These are phyloP conservation scores for Penicillium salamii DNA, from an alignment of 495 filamentous ascomycete species.

Conservation along the genomic window DNA sequence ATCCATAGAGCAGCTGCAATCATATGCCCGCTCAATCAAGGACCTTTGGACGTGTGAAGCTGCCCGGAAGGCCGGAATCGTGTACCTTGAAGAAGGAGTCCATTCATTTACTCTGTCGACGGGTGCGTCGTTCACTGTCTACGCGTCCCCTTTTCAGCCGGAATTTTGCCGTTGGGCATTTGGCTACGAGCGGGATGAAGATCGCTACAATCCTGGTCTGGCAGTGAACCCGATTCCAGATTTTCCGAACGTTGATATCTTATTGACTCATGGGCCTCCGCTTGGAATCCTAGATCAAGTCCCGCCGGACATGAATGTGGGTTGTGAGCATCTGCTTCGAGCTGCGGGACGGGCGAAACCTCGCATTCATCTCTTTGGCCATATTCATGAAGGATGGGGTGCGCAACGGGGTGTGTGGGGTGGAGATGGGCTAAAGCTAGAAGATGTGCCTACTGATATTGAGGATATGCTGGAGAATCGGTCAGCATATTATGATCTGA, in stretches of 20 bases:
- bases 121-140: slow-evolving; percentile 60
- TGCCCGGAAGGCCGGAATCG: slow-evolving; percentile 51
- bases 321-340: slow-evolving; percentile 44
- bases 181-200: slow-evolving; percentile 50
- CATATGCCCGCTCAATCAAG: slow-evolving; percentile 28
- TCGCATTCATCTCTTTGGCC: slow-evolving; percentile 57
- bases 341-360: slow-evolving; percentile 47
- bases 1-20: slow-evolving; percentile 9
- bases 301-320: slow-evolving; percentile 31
- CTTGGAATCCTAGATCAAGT: slow-evolving; percentile 53
- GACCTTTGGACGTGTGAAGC: slow-evolving; percentile 46
- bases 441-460: slow-evolving; percentile 31
- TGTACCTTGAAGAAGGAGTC: slow-evolving; percentile 65
- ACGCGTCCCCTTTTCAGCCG: slow-evolving; percentile 68
- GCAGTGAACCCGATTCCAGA: slow-evolving; percentile 47
- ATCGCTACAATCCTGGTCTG: slow-evolving; percentile 49
- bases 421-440: slow-evolving; percentile 16
- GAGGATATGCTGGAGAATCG: slow-evolving; percentile 40
- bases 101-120: slow-evolving; percentile 53
- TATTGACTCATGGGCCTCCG: slow-evolving; percentile 76
- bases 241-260: slow-evolving; percentile 55
- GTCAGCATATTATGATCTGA: slow-evolving; percentile 46
- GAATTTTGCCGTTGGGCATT: slow-evolving; percentile 62
- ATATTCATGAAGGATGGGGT: slow-evolving; percentile 73
- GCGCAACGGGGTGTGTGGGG: slow-evolving; percentile 57